A percentile compares a stretch with the other conserved stretches of the same genome.
Evolutionary conservation across 148 eudicot genomes (phyloP).

Genomic region (Linanthus parryae): DNA sequence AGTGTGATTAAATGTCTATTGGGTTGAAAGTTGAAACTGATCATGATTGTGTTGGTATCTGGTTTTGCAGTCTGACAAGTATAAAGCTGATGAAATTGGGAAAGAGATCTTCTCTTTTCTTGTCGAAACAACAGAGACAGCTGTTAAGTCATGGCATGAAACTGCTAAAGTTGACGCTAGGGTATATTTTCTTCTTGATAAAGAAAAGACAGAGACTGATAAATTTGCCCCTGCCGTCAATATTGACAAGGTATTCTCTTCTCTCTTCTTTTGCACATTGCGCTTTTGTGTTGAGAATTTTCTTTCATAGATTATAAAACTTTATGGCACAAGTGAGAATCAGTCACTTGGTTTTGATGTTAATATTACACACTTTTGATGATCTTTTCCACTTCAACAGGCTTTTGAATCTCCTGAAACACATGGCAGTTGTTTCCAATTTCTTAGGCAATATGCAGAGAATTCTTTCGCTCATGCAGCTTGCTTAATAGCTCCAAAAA

Average conservation of each 20-base stretch:
- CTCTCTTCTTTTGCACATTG: not conserved
- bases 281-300: not conserved
- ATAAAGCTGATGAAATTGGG: slow-evolving; percentile 58
- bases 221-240: slow-evolving; percentile 90
- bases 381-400: slow-evolving; percentile 29
- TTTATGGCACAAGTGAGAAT: not conserved
- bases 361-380: not conserved
- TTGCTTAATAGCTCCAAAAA: slow-evolving; percentile 80
- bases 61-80: slow-evolving; percentile 58
- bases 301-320: not conserved
- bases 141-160: slow-evolving; percentile 92
- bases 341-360: not conserved
- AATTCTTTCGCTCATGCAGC: slow-evolving; percentile 82
- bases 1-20: too few relatives aligned
- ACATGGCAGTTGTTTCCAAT: slow-evolving; percentile 71
- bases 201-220: slow-evolving; percentile 75
- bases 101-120: slow-evolving; percentile 62
- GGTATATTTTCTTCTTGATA: slow-evolving; percentile 79
- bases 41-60: slow-evolving; percentile 1
- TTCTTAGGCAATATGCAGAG: slow-evolving; percentile 84
- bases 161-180: slow-evolving; percentile 83
- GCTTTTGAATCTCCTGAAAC: slow-evolving; percentile 99
- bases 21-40: too few relatives aligned
- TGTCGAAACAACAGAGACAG: slow-evolving; percentile 79
- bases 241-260: slow-evolving; percentile 68